Evolutionary conservation across 2,329 filamentous ascomycete species (phyloP).

Genomic region (Xylaria sp.): DNA sequence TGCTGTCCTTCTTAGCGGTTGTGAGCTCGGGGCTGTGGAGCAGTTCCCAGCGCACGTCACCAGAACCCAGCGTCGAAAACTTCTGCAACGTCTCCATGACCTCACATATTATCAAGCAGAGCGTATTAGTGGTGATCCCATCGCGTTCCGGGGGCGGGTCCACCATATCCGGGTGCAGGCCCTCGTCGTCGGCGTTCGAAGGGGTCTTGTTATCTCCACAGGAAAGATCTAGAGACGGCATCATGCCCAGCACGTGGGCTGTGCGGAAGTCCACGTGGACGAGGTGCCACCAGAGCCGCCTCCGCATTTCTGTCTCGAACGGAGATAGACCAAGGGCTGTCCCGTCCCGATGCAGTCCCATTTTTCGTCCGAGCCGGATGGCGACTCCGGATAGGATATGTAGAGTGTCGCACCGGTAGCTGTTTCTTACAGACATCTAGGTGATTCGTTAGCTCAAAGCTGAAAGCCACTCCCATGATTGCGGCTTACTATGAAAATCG

Average conservation of each 20-base stretch:
- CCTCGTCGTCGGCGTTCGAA: slow-evolving; percentile 55
- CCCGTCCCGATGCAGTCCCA: slow-evolving; percentile 56
- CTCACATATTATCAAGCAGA: slow-evolving; percentile 44
- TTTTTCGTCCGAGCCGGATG: slow-evolving; percentile 37
- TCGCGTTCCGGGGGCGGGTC: slow-evolving; percentile 45
- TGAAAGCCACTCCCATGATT: slow-evolving; percentile 25
- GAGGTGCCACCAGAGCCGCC: slow-evolving; percentile 55
- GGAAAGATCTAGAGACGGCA: slow-evolving; percentile 30
- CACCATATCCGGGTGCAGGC: slow-evolving; percentile 48
- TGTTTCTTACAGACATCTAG: slow-evolving; percentile 34
- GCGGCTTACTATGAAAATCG: slow-evolving; percentile 17
- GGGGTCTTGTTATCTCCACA: slow-evolving; percentile 34
- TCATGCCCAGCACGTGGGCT: slow-evolving; percentile 53
- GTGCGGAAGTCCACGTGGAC: slow-evolving; percentile 50
- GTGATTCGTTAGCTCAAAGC: slow-evolving; percentile 48
- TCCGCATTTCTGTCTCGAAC: slow-evolving; percentile 55
- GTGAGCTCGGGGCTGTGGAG: slow-evolving; percentile 13
- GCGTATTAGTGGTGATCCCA: slow-evolving; percentile 50
- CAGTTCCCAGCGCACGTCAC: slow-evolving; percentile 19
- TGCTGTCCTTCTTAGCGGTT: slow-evolving; percentile 22
- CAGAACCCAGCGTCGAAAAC: slow-evolving; percentile 38
- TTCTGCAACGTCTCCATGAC: slow-evolving; percentile 44
- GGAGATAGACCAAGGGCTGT: slow-evolving; percentile 48
- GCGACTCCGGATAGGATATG: slow-evolving; percentile 21
- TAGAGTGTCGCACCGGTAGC: slow-evolving; percentile 15